Base-by-base conservation (phyloP, 2,329 filamentous ascomycete genomes). In the Ascosphaera apis region DNA sequence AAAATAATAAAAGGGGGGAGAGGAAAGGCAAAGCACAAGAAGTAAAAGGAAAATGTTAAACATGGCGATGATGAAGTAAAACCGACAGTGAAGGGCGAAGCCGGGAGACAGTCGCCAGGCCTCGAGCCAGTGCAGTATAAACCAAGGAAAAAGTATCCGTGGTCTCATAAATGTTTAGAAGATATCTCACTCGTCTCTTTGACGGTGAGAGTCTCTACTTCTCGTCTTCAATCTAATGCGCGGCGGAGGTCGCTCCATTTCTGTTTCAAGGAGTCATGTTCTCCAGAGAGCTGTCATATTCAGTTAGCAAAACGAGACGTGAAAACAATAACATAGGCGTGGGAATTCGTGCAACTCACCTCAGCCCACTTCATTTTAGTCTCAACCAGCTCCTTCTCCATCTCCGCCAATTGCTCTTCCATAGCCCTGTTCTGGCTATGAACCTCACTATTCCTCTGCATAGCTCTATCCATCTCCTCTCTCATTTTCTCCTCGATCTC, bases 331-430 rank as follows among this genome's bases (percentile, higher is more conserved):
- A 16, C 13, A 27, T 30, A 25, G 23, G n/a, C 33, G 31, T 12
- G 32, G 36, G 31, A n/a, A n/a, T n/a, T n/a, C n/a, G n/a, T n/a
- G n/a, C n/a, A 36, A 62, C 75, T 63, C 66, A 92, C 86, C 74
- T 93, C 82, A 37, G 88, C 88, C 61, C 84, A 83, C 49, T 72
- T 71, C 79, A 98, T 78, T 67, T 98, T 98, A 1, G 83, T 88
- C 51, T 76, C 72, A 42, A 98, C 86, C 44, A 98, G 62, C 53
- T 83, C 74, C 55, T 84, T 79, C 62, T 95, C 88, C 62, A 95
- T 79, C 46, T 93, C 83, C 3, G 71, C 67, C 67, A 92, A 69
- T 48, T 88, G 80, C 51, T 91, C 86, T 56, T 93, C 84, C 45
- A 98, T 60, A 39, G 66, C 70, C 40, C 78, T 67, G 49, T 95